Evolutionary conservation across 164 flowering plant genomes (phyloP), one percentile per base, ranked within the genome.

Genomic region (Amborella trichopoda): DNA sequence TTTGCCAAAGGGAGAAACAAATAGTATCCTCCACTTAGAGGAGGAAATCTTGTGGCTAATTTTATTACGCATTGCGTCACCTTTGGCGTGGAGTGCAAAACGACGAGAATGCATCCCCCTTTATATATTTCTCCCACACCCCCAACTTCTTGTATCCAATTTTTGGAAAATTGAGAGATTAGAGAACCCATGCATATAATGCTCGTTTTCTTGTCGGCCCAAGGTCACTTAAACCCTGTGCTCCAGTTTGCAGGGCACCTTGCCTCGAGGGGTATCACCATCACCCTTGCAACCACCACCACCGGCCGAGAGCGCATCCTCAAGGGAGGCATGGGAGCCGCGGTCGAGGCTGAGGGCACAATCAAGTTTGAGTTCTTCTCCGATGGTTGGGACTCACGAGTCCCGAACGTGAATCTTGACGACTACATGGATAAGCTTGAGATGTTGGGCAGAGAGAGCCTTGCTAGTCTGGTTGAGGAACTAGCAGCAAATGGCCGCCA

Each of bases 181-280:
- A n/a, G n/a, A n/a, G n/a, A n/a, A n/a, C n/a, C n/a, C n/a, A n/a
- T n/a, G n/a, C 88, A 83, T 58, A 74, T 75, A 4, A 52, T 74
- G 5, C 57, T 83, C 33, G 77, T 87, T 2, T 71, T 83, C 5
- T 78, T 71, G 47, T 77, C 81, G 0, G 78, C 65, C 43, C 94
- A 83, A 65, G 88, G 88, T 47, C 79, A 80, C 24, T 52, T 80
- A 0, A 83, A 75, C 61, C 88, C 93, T 25, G 45, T 77, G 9
- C 77, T 83, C 0, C 48, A 75, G 14, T 68, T 83, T 3, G 93
- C 81, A 40, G 75, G 72, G 49, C 52, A 46, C 6, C 63, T 83
- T 0, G 83, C 88, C 30, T 64, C 81, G 1, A 71, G 66, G 37
- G 94, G 89, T 30, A 50, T 80, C 5, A 53, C 62, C 3, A 72